Base-by-base conservation (phyloP, 805 yeast species). In the Barnettozyma vustinii region DNA sequence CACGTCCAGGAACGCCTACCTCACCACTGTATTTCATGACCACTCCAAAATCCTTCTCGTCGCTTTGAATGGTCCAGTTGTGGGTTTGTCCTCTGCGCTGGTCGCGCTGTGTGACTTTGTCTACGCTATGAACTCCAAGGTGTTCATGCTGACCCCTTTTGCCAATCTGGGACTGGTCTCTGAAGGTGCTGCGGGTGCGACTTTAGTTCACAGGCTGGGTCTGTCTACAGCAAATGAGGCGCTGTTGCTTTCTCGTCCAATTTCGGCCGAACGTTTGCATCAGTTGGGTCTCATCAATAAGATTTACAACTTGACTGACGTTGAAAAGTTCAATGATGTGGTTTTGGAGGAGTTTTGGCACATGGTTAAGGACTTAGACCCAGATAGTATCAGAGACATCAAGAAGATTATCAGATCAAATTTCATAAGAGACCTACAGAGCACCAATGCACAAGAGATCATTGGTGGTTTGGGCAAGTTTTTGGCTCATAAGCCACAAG, bases 11-110 rank as follows among this genome's bases (percentile, higher is more conserved):
- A 89, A 89, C 63, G 75, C 81, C 25, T 81, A 75, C 58, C 67
- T 89, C 47, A 82, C 94, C 5, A 77, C 81, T 54, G 71, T 83
- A 36, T 80, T 87, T 62, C 77, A 79, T 54, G 77, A 80, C 58
- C 96, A 89, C 66, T 67, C 74, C 9, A 89, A 89, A 62, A 72
- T 87, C 9, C 68, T 89, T 35, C 81, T 81, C 25, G 79, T 80
- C 40, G 91, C 89, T 4, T 71, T 89, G 49, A 89, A 89, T 62
- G 97, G 97, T 0, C 96, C 97, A 0, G 95, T 81, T 5, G 76
- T 89, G 50, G 97, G 97, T 0, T 73, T 89, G 50, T 71, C 82
- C 30, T 80, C 91, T 2, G 89, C 90, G 0, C 64, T 89, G 46
- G 82, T 87, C 12, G 77, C 84, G n/a, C 68, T 85, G 47, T 80